These are phyloP conservation scores for Yamadazyma nakazawae DNA, from an alignment of 805 yeast species.

Conservation along the genomic window DNA sequence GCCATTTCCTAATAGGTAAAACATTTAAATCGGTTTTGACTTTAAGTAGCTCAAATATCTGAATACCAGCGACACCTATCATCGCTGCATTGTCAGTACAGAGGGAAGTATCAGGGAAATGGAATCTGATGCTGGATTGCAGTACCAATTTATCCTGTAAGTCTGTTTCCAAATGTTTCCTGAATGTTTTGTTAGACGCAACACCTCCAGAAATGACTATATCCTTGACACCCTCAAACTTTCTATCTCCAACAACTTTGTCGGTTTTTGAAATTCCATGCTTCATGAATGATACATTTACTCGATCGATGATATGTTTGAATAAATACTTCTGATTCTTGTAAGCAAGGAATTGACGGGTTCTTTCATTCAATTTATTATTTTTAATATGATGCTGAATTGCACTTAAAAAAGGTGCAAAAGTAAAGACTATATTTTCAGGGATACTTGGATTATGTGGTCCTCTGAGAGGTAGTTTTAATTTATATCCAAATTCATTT, in stretches of 20 bases:
- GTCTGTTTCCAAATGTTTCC: conserved; percentile 44
- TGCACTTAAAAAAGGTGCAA: conserved; percentile 69
- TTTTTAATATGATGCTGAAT: conserved; percentile 32
- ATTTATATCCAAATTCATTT: conserved; percentile 23
- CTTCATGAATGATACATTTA: conserved; percentile 47
- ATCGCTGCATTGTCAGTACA: conserved; percentile 96
- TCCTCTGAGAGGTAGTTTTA: conserved; percentile 31
- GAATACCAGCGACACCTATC: conserved; percentile 98
- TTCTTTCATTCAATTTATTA: conserved; percentile 9
- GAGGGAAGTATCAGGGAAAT: conserved; percentile 65
- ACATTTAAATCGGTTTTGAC: conserved; percentile 50
- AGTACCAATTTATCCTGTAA: conserved; percentile 21
- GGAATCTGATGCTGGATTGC: conserved; percentile 31
- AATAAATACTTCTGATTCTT: conserved; percentile 65
- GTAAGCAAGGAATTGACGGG: conserved; percentile 50
- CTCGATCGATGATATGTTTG: conserved; percentile 65
- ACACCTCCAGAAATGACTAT: conserved; percentile 95
- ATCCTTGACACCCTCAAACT: conserved; percentile 42
- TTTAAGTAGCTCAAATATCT: conserved; percentile 59
- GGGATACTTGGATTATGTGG: conserved; percentile 29
- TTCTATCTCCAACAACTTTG: conserved; percentile 26
- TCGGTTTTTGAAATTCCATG: conserved; percentile 21
- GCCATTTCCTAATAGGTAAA: conserved; percentile 82
- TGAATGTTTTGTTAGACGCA: conserved; percentile 64
- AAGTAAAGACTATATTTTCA: conserved; percentile 51